These are phyloP conservation scores for Calonectria naviculata DNA, from an alignment of 2,329 filamentous ascomycete genomes.

Conservation along the genomic window DNA sequence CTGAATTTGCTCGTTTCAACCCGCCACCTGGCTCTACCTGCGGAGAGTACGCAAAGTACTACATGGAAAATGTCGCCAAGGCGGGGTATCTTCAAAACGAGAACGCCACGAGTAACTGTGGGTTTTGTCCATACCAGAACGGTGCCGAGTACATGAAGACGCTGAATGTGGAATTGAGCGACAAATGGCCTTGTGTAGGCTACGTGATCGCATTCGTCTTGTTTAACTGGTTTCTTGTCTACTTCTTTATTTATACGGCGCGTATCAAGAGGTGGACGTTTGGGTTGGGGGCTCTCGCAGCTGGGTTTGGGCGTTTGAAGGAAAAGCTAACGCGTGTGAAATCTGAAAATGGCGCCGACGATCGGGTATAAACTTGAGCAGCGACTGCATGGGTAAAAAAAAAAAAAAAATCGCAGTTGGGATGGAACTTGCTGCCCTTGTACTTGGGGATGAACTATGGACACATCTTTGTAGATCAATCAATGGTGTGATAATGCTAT, in stretches of 20 bases:
- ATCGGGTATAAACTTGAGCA: not conserved
- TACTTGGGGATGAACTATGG: not conserved
- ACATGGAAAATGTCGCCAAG: conserved; percentile 54
- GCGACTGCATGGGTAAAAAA: not conserved
- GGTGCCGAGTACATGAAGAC: conserved; percentile 71
- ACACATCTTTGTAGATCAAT: not conserved
- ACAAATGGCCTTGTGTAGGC: conserved; percentile 77
- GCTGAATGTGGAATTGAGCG: conserved; percentile 55
- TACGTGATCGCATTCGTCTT: conserved; percentile 77
- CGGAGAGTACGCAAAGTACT: conserved; percentile 69
- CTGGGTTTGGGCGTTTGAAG: not conserved
- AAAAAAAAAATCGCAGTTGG: not conserved
- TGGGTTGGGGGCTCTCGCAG: conserved; percentile 61
- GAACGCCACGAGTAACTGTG: conserved; percentile 66
- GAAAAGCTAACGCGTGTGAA: not conserved
- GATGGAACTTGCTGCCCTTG: not conserved
- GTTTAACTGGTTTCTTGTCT: conserved; percentile 77
- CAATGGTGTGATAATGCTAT: not conserved
- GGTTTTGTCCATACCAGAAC: conserved; percentile 73
- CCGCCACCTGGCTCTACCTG: conserved; percentile 74
- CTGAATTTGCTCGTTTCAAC: conserved; percentile 57
- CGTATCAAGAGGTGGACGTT: conserved; percentile 77
- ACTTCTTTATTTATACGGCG: conserved; percentile 81
- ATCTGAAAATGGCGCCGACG: not conserved
- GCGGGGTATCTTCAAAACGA: conserved; percentile 74